Conservation (phyloP, 2,329 filamentous ascomycete genomes). For the Truncatella angustata region DNA sequence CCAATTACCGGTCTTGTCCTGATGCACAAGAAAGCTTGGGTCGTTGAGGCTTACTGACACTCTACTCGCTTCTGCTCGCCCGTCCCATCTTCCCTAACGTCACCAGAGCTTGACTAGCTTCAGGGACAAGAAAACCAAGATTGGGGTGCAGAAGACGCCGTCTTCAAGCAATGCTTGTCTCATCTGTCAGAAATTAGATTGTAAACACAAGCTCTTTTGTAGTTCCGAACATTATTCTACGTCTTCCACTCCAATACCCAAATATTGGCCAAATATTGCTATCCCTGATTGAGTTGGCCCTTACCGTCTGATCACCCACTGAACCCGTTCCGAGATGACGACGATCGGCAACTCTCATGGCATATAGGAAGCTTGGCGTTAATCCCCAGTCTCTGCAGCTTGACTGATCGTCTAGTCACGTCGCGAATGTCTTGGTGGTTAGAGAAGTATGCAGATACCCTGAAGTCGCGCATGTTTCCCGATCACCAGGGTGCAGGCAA, state of each 20-base stretch:
- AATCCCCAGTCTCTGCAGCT: too few species aligned
- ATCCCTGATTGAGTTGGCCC: too few species aligned
- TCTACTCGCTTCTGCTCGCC: background rate
- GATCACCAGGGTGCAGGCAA: background rate
- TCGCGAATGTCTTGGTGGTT: constrained; percentile 3
- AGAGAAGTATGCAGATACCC: background rate
- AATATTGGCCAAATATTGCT: background rate
- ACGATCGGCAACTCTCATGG: background rate
- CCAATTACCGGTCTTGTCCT: constrained; percentile 1
- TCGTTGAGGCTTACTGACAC: background rate
- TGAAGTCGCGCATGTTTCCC: background rate
- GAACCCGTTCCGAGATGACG: background rate
- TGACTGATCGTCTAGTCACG: background rate
- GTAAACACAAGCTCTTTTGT: too few species aligned
- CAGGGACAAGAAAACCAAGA: background rate
- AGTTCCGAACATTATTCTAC: background rate
- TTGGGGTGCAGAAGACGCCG: background rate
- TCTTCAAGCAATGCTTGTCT: background rate
- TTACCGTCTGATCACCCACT: background rate
- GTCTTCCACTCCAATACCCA: background rate
- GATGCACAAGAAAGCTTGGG: constrained; percentile 7
- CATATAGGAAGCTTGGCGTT: background rate
- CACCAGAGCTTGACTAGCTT: background rate
- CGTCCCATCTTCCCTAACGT: constrained; percentile 5
- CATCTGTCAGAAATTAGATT: too few species aligned